Evolutionary conservation across 139 green algal species (phyloP).

Genomic region (Auxenochlorella pyrenoidosa): DNA sequence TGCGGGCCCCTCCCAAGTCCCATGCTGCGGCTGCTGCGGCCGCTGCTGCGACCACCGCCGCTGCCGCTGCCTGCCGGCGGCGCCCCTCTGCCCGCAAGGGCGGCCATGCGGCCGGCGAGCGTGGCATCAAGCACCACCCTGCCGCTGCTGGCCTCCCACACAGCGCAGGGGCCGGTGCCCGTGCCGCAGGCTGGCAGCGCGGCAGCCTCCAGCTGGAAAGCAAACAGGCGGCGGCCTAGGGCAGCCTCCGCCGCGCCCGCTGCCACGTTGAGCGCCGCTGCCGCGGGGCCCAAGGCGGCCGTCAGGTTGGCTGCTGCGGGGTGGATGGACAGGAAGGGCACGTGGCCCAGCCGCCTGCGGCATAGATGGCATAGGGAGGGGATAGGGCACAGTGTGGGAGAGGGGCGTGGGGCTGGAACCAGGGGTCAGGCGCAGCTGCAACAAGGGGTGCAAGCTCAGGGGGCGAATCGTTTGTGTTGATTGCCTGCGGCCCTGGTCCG

Average conservation of each 20-base stretch:
- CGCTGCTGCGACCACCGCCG: too few species aligned
- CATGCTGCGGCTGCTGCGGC: neutral
- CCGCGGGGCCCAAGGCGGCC: neutral
- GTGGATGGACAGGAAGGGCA: constrained; percentile 33
- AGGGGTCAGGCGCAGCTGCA: too few species aligned
- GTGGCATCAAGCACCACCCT: constrained; percentile 30
- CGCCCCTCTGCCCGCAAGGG: neutral
- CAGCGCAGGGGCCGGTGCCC: constrained; percentile 28
- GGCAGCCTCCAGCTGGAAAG: constrained; percentile 33
- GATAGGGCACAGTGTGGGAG: neutral
- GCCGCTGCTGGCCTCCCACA: constrained; percentile 52
- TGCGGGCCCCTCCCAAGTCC: too few species aligned
- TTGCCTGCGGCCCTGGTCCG: neutral
- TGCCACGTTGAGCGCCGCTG: constrained; percentile 32
- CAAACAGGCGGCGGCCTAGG: constrained; percentile 18
- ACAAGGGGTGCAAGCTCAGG: neutral
- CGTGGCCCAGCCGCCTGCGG: neutral
- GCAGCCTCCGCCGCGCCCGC: neutral
- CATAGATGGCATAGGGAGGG: too few species aligned
- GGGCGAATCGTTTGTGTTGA: too few species aligned
- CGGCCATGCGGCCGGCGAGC: neutral
- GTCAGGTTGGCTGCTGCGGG: neutral
- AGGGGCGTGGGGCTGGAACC: too few species aligned
- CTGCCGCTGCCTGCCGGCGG: neutral
- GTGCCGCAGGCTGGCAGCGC: neutral